phyloP scores from a whole-genome alignment of 495 filamentous ascomycete genomes.

The Podospora pseudopauciseta region DNA sequence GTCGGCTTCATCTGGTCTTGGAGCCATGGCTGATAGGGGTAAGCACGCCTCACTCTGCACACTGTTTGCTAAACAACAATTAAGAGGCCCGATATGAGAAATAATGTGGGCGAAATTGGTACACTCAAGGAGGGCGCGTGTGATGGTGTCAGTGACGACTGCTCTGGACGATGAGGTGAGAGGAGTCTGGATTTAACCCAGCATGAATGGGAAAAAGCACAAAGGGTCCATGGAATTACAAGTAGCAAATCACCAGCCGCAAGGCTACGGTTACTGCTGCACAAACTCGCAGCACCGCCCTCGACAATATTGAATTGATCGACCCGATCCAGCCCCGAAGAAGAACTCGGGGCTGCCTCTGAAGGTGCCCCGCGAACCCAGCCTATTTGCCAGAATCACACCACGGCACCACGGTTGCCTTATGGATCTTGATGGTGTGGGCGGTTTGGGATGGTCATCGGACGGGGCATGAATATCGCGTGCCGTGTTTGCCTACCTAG shows the following conservation, averaged over 20 bases:
- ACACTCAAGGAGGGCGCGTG: not conserved
- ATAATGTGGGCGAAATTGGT: not conserved
- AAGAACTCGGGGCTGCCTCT: not conserved
- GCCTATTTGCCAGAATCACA: not conserved
- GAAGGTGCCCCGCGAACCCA: not conserved
- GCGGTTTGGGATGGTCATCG: not conserved
- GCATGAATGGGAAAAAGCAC: not conserved
- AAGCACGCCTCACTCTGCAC: not conserved
- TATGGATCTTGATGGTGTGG: not conserved
- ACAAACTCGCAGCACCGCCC: not conserved
- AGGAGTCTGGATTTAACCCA: not conserved
- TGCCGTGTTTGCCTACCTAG: not conserved
- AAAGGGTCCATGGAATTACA: not conserved
- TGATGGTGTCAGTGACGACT: too few species aligned
- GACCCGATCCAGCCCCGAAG: not conserved
- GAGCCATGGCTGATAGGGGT: not conserved
- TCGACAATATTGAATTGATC: not conserved
- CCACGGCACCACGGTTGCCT: not conserved
- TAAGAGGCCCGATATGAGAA: not conserved
- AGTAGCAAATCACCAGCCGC: not conserved
- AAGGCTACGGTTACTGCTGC: not conserved
- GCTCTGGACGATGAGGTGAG: not conserved
- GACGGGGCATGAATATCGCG: not conserved
- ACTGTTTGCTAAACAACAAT: not conserved
- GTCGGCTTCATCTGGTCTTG: not conserved